phyloP scores from a whole-genome alignment of 179 eudicot species.

The Nepenthes alata region DNA sequence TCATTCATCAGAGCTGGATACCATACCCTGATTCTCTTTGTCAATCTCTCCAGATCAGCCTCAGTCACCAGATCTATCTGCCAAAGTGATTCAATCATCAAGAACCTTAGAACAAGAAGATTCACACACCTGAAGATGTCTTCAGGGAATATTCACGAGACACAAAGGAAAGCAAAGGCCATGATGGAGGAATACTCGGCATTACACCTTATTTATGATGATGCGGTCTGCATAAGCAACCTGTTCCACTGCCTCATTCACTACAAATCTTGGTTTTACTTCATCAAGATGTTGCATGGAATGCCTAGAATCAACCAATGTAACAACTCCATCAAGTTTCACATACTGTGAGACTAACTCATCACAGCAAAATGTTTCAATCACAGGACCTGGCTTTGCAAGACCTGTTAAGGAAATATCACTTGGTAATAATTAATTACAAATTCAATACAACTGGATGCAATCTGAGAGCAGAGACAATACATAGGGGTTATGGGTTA shows the following conservation, averaged over 20 bases:
- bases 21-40: constrained; percentile 48
- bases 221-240: constrained; percentile 94
- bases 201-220: constrained; percentile 67
- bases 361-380: constrained; percentile 85
- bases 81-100: constrained; percentile 3
- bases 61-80: constrained; percentile 74
- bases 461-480: no score
- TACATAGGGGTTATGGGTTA: no score
- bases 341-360: constrained; percentile 67
- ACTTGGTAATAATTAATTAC: no score
- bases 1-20: neutral
- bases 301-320: constrained; percentile 85
- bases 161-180: neutral
- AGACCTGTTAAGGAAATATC: constrained; percentile 43
- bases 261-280: constrained; percentile 86
- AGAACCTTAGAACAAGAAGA: constrained; percentile 5
- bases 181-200: neutral
- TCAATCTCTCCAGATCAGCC: constrained; percentile 48
- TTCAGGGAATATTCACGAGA: neutral
- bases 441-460: no score
- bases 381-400: constrained; percentile 96
- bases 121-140: neutral
- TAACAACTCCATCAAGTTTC: constrained; percentile 92
- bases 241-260: constrained; percentile 93
- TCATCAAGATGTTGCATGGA: constrained; percentile 68